Conservation (phyloP, 176 grass and related monocot genomes). For the Carex kokanica region DNA sequence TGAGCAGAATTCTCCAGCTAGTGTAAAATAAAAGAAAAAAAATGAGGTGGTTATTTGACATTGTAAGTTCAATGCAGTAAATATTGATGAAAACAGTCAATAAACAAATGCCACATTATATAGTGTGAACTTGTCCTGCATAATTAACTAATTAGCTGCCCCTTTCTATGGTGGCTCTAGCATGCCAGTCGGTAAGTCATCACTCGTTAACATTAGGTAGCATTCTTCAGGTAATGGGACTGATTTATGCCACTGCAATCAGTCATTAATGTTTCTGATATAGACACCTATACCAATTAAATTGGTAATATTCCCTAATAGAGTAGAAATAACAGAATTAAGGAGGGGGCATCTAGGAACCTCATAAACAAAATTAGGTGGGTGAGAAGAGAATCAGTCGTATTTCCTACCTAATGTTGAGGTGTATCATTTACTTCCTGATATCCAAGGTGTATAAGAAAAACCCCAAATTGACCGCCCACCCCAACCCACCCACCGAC, state of each 20-base stretch:
- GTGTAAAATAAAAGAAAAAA: no score
- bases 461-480: not conserved
- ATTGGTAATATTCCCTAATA: not conserved
- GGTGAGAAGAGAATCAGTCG: not conserved
- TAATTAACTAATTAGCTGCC: not conserved
- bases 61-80: not conserved
- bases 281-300: not conserved
- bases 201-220: not conserved
- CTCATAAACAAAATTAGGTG: not conserved
- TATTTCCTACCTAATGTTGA: not conserved
- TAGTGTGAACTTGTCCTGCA: not conserved
- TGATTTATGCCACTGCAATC: not conserved
- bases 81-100: not conserved
- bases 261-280: not conserved
- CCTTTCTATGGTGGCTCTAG: not conserved
- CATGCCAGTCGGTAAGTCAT: not conserved
- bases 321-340: not conserved
- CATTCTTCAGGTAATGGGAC: not conserved
- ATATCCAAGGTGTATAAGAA: not conserved
- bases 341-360: not conserved
- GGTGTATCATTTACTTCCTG: not conserved
- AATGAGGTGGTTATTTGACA: no score
- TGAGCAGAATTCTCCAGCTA: no score
- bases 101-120: not conserved
- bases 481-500: not conserved